Evolutionary conservation across 495 filamentous ascomycete species (phyloP).

Genomic region (Annulohypoxylon bovei): DNA sequence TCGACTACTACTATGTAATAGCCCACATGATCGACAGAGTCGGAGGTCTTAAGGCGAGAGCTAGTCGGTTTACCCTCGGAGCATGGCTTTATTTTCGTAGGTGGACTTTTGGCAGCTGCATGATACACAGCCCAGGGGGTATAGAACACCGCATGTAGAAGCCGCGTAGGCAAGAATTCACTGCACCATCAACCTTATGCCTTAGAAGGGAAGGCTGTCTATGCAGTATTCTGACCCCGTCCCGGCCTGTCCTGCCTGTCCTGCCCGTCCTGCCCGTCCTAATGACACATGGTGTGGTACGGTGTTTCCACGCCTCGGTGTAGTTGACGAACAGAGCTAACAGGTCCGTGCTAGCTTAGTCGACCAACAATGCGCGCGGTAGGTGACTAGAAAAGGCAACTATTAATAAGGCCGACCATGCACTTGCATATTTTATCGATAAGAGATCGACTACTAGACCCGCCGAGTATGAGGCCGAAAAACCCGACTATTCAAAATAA

Average conservation of each 20-base stretch:
- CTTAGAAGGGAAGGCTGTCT: slow-evolving; percentile 29
- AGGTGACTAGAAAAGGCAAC: slow-evolving; percentile 13
- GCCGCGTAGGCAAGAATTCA: slow-evolving; percentile 1
- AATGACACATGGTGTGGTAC: slow-evolving; percentile 9
- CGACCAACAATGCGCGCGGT: not conserved
- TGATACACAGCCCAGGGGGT: not conserved
- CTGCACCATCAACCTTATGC: not conserved
- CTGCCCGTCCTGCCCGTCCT: too few relatives aligned
- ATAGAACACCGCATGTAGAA: not conserved
- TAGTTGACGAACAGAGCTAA: not conserved
- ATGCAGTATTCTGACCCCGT: not conserved
- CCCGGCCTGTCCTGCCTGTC: too few relatives aligned
- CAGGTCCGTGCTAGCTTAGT: not conserved
- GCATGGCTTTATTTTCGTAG: slow-evolving; percentile 12
- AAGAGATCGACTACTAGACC: slow-evolving; percentile 16
- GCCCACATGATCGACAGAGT: slow-evolving; percentile 1
- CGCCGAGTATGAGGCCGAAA: slow-evolving; percentile 30
- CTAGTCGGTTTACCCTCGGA: slow-evolving; percentile 3
- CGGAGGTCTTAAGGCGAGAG: not conserved
- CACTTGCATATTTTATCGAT: slow-evolving; percentile 20
- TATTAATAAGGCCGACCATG: slow-evolving; percentile 6
- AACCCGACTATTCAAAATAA: not conserved
- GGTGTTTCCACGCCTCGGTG: not conserved
- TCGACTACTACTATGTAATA: too few relatives aligned
- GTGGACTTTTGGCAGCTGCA: slow-evolving; percentile 1